Evolutionary conservation across 306 rosid species (phyloP).

Genomic region (Malus domestica): DNA sequence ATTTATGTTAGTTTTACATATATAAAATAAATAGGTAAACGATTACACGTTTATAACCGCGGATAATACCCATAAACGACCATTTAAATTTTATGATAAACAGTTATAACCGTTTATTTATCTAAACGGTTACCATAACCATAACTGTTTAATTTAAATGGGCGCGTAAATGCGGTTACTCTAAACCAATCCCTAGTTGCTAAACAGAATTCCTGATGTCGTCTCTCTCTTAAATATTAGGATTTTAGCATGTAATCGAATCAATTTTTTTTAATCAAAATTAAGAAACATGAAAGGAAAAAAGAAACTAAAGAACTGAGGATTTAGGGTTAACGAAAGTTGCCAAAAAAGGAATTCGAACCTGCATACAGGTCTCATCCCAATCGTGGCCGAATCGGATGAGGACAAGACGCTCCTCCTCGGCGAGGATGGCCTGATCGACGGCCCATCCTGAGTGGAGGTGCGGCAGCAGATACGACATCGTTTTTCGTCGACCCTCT

Average conservation of each 20-base stretch:
- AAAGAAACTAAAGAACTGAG: neutral
- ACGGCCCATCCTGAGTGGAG: conserved; percentile 63
- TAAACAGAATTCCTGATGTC: too few relatives aligned
- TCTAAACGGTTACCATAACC: too few relatives aligned
- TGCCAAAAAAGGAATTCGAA: neutral
- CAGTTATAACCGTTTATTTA: too few relatives aligned
- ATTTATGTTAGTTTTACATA: too few relatives aligned
- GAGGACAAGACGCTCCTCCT: conserved; percentile 79
- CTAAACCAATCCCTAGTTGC: too few relatives aligned
- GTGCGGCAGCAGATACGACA: conserved; percentile 50
- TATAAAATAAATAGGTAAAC: too few relatives aligned
- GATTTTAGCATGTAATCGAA: neutral
- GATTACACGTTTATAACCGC: too few relatives aligned
- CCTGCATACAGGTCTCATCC: conserved; percentile 95
- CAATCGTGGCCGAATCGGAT: conserved; percentile 84
- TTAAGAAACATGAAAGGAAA: neutral
- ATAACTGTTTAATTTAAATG: too few relatives aligned
- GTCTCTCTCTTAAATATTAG: neutral
- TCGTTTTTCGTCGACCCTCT: neutral
- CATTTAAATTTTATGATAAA: too few relatives aligned
- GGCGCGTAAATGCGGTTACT: too few relatives aligned
- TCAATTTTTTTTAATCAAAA: neutral
- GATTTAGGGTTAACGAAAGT: neutral
- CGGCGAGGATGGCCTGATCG: conserved; percentile 79
- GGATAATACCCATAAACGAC: too few relatives aligned